These are phyloP conservation scores for Trichoderma virens DNA, from an alignment of 495 filamentous ascomycete species.

Conservation along the genomic window DNA sequence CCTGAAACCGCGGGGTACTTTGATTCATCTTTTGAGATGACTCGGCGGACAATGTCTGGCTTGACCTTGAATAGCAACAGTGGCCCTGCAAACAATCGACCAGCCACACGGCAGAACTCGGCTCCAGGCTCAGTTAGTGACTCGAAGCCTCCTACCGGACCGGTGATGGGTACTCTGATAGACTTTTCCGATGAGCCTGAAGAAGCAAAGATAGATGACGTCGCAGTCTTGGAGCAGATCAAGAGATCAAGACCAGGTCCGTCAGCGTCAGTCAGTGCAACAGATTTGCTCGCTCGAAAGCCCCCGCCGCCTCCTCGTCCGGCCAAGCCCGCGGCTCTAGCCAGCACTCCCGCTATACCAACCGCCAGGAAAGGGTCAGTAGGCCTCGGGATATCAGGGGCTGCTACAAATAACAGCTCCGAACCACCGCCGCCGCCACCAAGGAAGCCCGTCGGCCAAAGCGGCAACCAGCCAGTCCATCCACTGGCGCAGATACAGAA, in stretches of 20 bases:
- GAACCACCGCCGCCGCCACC: constrained; percentile 19
- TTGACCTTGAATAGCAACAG: constrained; percentile 17
- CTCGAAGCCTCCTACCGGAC: constrained; percentile 15
- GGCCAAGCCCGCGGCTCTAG: constrained; percentile 58
- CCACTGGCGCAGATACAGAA: constrained; percentile 29
- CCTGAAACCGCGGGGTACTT: constrained; percentile 63
- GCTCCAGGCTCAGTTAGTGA: not conserved
- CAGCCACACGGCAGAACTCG: constrained; percentile 23
- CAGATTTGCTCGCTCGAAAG: constrained; percentile 28
- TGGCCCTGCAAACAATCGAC: constrained; percentile 14
- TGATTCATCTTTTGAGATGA: constrained; percentile 51
- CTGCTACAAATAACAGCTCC: constrained; percentile 15
- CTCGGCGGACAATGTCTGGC: not conserved
- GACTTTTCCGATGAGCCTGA: constrained; percentile 51
- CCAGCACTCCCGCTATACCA: constrained; percentile 28
- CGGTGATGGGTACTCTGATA: constrained; percentile 51
- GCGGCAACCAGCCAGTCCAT: constrained; percentile 15
- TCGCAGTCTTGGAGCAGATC: constrained; percentile 18
- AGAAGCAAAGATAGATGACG: constrained; percentile 25
- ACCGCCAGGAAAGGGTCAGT: constrained; percentile 9
- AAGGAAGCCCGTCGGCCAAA: constrained; percentile 13
- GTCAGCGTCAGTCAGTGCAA: constrained; percentile 28
- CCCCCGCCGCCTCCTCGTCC: constrained; percentile 52
- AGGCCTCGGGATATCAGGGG: constrained; percentile 12
- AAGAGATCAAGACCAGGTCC: constrained; percentile 13